Evolutionary conservation across 108 stramenopile genomes (phyloP), one percentile per base, ranked within the genome.

Genomic region (Thalassiosira profunda): DNA sequence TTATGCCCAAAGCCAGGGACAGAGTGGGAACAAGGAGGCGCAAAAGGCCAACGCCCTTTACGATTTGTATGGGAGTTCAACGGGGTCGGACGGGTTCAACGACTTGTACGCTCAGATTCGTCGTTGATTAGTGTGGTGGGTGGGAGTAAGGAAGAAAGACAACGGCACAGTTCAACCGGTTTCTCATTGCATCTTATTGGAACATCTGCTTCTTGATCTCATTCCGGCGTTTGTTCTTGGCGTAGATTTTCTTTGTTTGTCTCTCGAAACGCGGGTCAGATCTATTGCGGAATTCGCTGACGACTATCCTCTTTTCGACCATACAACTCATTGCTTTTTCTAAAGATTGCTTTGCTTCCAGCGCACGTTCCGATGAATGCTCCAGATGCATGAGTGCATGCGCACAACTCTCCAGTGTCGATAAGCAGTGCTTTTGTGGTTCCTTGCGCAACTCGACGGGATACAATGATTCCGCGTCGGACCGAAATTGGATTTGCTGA

Each of bases 341-440:
- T 31, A 51, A 51, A n/a, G 14, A 51, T n/a, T 51, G 30, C 26
- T 51, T 51, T 51, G 49, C 49, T 51, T 5, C 15, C 3, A 31
- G 30, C 30, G 49, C 49, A 51, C 17, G 14, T 0, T 51, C 49
- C 30, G n/a, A 25, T n/a, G 30, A 31, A 0, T 56, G 28, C 56
- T 75, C 74, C 28, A 83, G 44, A 3, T 61, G 28, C 1, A 28
- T 7, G 5, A 83, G 38, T n/a, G 82, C 46, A 24, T 54, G 58
- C 10, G 68, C 78, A 63, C 82, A 83, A 1, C 76, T 67, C 58
- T 83, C 82, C 11, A 83, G 37, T 11, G 82, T 83, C n/a, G 82
- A 83, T 5, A 79, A 61, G 30, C 73, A 83, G 49, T 79, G 61
- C 11, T 33, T 57, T 1, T 83, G 63, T 12, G 82, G 82, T 59